Base-by-base conservation (phyloP, 495 filamentous ascomycete species). In the Monascus purpureus region DNA sequence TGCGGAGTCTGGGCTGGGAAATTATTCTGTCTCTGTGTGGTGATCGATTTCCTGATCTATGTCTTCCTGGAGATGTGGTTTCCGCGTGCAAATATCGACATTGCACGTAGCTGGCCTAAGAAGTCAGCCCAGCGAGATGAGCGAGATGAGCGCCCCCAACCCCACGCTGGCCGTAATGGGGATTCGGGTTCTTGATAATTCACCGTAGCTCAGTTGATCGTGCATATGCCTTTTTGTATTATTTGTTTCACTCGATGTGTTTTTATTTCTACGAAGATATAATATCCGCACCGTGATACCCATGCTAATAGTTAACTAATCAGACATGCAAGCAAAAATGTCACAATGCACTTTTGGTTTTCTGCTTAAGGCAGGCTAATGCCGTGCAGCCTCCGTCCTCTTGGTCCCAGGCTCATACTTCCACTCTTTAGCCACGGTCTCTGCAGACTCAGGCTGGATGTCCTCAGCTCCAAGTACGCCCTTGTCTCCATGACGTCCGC, bases 1-100 rank as follows among this genome's bases (percentile, higher is more conserved):
- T 97, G 90, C 46, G 90, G 90, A n/a, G 85, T 96, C 24, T 97
- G 90, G 90, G 90, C 90, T 7, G 90, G 90, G 6, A 97, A 97
- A 56, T 56, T 97, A 14, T 97, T 97, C 48, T 93, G 87, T 43
- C 56, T 97, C 2, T 95, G 86, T 38, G 87, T 88, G 11, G 75
- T 95, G 38, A 79, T 97, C 28, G 90, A 97, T 49, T 95, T 88
- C 43, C 49, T 97, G 38, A 63, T 97, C 29, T 93, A 80, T 39
- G 64, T 92, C 17, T 72, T 88, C 32, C 59, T 95, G 26, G 92
- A 96, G 53, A 70, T 92, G 56, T 80, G 73, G 59, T 87, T 77
- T 35, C 92, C 90, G 0, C 66, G 87, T 31, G 73, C 77, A 16
- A 68, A 68, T 31, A 96, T 97, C 39, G 90, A 96, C 43, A 72